Base-by-base conservation (phyloP, 1,284 basidiomycete genomes). In the Cutaneotrichosporon spelunceum region DNA sequence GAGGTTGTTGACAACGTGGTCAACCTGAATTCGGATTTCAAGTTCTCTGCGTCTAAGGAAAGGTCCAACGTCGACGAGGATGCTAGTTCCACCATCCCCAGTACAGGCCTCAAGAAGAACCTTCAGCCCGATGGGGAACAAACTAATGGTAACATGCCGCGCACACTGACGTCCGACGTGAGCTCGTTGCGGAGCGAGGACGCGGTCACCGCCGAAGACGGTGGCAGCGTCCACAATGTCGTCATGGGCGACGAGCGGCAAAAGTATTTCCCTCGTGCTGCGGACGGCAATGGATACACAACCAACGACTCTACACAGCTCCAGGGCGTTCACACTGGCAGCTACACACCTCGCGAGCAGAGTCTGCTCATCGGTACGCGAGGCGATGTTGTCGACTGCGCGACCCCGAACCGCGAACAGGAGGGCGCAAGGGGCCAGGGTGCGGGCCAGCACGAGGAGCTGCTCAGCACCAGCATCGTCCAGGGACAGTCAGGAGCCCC, bases 401-500 rank as follows among this genome's bases (percentile, higher is more conserved):
- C 14, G 21, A 27, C 19, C 30, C 23, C 6, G 2, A 36, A n/a
- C 9, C 21, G 55, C 13, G 63, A 66, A 4, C 74, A 74, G 58
- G 72, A 76, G 52, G 70, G 69, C 23, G 57, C 74, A 0, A 61
- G 56, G 21, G 74, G 74, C 0, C 42, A 64, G 9, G 73, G 73
- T 13, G 62, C 64, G 19, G 73, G 74, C 8, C 26, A 57, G 47
- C 74, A 76, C 60, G 74, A 76, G 57, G 36, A 45, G 14, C 27
- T 55, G 14, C 42, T 70, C 19, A 30, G 54, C 16, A 26, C 26
- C 1, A 26, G 19, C 19, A n/a, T 58, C n/a, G 63, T 64, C 47
- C 53, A 61, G 26, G 63, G 63, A 13, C 63, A 64, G 14, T 50
- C n/a, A 11, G 33, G 19, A 26, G 19, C 36, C 42, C 30, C 30